Conservation (phyloP, 1,139 yeast species). For the Candida sojae region DNA sequence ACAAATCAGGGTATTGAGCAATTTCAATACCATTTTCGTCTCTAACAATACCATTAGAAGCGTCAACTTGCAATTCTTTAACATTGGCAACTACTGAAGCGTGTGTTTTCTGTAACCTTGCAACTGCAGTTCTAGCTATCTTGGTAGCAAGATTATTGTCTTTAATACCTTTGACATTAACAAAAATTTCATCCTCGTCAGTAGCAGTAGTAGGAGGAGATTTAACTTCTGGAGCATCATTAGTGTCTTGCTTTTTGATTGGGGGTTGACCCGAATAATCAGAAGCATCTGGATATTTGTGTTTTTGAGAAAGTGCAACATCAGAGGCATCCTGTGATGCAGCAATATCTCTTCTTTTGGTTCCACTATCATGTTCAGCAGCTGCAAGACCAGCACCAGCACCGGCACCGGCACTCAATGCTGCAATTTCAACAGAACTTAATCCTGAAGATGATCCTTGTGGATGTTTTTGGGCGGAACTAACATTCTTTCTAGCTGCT, state of each 20-base stretch:
- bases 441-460: slow-evolving; percentile 1
- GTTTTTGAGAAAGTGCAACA: neutral
- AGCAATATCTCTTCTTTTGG: neutral
- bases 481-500: slow-evolving; percentile 13
- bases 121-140: slow-evolving; percentile 33
- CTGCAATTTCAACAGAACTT: slow-evolving; percentile 9
- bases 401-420: slow-evolving; percentile 14
- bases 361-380: neutral
- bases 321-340: neutral
- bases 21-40: slow-evolving; percentile 28
- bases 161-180: slow-evolving; percentile 32
- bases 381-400: slow-evolving; percentile 11
- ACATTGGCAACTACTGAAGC: slow-evolving; percentile 26
- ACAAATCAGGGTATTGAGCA: slow-evolving; percentile 15
- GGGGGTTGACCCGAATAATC: slow-evolving; percentile 1
- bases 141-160: slow-evolving; percentile 28
- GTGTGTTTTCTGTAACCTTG: slow-evolving; percentile 24
- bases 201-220: neutral
- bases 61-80: slow-evolving; percentile 32
- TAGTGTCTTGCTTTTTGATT: slow-evolving; percentile 3
- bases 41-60: slow-evolving; percentile 30
- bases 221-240: neutral
- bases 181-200: slow-evolving; percentile 20
- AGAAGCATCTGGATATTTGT: neutral
- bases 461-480: slow-evolving; percentile 6